phyloP scores from a whole-genome alignment of 73 alveolate genomes.

The Breviolum minutum region DNA sequence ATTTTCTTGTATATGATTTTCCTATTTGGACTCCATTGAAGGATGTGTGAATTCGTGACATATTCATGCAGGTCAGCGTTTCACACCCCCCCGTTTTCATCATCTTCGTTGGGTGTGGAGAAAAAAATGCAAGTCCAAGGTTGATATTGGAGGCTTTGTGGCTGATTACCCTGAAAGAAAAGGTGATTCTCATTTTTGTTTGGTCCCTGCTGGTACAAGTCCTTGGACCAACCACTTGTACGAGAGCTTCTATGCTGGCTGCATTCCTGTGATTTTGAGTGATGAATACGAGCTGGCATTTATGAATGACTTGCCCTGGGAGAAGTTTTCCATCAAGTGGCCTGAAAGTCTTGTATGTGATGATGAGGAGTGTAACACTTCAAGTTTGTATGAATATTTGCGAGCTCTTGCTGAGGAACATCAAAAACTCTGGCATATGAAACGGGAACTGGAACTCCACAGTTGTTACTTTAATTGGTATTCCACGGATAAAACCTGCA shows the following conservation, averaged over 20 bases:
- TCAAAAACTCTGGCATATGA: conserved; percentile 51
- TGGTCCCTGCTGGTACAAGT: conserved; percentile 90
- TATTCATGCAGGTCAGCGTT: no score
- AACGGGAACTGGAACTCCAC: conserved; percentile 65
- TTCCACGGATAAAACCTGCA: background rate
- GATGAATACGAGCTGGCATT: conserved; percentile 93
- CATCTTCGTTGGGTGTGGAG: background rate
- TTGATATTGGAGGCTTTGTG: conserved; percentile 83
- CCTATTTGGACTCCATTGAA: background rate
- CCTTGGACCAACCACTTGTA: conserved; percentile 94
- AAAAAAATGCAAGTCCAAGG: background rate
- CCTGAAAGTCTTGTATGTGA: conserved; percentile 78
- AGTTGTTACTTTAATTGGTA: conserved; percentile 88
- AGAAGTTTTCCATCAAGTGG: conserved; percentile 92
- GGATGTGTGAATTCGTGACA: background rate
- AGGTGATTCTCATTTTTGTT: conserved; percentile 84
- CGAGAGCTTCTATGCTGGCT: conserved; percentile 90
- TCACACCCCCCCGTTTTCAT: background rate
- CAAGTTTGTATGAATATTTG: conserved; percentile 16
- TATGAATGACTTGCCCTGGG: conserved; percentile 66
- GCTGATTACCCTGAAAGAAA: conserved; percentile 79
- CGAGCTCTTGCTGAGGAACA: conserved; percentile 17
- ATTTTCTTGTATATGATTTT: background rate
- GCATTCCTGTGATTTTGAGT: conserved; percentile 79
- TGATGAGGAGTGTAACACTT: conserved; percentile 54